Evolutionary conservation across 306 rosid species (phyloP), one percentile per base, ranked within the genome.

Genomic region (Sicyos edulis): DNA sequence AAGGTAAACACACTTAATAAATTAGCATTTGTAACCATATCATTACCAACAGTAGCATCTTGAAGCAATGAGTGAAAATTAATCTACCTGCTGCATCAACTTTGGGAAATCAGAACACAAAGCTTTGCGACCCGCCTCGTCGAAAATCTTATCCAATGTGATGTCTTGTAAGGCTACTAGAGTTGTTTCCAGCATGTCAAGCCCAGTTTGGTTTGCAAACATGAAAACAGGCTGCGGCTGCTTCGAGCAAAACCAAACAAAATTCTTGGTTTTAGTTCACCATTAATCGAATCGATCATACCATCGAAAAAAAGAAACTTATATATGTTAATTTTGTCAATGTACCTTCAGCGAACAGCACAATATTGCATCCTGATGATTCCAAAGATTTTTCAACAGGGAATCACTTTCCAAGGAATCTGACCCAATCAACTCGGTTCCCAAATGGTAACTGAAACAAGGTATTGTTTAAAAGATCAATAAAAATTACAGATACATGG

Each of bases 161-260:
- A 95, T 89, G 86, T 95, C 99, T 82, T 89, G 99, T 15, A 95
- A 81, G 21, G 99, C 89, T 17, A 95, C 95, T 56, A 95, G 81
- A 19, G 96, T 91, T 22, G 99, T 95, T 75, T 95, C 99, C 77
- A 95, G 77, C 99, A 91, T 95, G 82, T 95, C 99, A 8, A 95
- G 95, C 59, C 99, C 99, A 1, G 96, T 85, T 84, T 95, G 95
- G 83, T 95, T 95, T 22, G 97, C 96, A 44, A 95, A 95, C 55
- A 85, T 84, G 78, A 95, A 95, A 68, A 95, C 92, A 0, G 97
- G 99, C 78, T 80, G 50, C 0, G 91, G 60, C 99, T 95, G 91
- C 78, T 20, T 76, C 24, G 26, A 73, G 15, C 24, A n/a, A 3
- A 53, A 57, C 74, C 61, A 58, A 22, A 60, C 17, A 13, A 72